phyloP scores from a whole-genome alignment of 2,329 filamentous ascomycete genomes.

The Purpureocillium lavendulum region DNA sequence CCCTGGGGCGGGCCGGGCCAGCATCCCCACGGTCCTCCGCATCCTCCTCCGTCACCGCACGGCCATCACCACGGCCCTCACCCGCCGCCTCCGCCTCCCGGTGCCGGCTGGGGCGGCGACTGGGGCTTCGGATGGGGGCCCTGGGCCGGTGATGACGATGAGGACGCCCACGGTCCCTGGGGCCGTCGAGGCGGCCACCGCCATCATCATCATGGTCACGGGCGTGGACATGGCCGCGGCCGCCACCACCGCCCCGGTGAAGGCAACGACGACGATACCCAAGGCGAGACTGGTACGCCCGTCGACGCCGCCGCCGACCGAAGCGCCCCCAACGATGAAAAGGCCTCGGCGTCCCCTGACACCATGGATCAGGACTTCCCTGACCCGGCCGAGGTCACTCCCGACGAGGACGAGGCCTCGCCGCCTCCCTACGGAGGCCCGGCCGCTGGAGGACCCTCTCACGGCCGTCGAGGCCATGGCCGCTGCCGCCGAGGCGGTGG shows the following conservation, averaged over 20 bases:
- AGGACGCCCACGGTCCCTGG: too few species aligned
- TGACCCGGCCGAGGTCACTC: constrained; percentile 22
- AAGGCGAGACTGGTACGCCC: constrained; percentile 6
- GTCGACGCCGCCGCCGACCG: constrained; percentile 15
- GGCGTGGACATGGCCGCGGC: constrained; percentile 12
- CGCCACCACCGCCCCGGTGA: constrained; percentile 8
- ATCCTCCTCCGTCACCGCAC: constrained; percentile 9
- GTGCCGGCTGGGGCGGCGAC: constrained; percentile 6
- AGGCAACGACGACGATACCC: not conserved
- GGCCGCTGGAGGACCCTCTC: constrained; percentile 12
- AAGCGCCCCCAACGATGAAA: constrained; percentile 18
- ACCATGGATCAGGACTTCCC: constrained; percentile 19
- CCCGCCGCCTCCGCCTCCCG: constrained; percentile 8
- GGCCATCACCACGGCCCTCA: too few species aligned
- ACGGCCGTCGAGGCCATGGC: constrained; percentile 12
- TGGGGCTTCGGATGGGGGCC: constrained; percentile 13
- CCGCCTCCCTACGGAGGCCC: constrained; percentile 10
- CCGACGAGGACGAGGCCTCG: constrained; percentile 17
- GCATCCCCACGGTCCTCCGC: too few species aligned
- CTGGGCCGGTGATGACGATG: constrained; percentile 7
- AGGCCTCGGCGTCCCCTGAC: constrained; percentile 24
- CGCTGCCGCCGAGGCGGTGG: constrained; percentile 12
- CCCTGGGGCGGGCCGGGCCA: constrained; percentile 17
- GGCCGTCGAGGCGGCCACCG: not conserved
- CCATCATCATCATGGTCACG: constrained; percentile 14